These are phyloP conservation scores for Apiotrichum gracile DNA, from an alignment of 1,284 basidiomycete species.

Conservation along the genomic window DNA sequence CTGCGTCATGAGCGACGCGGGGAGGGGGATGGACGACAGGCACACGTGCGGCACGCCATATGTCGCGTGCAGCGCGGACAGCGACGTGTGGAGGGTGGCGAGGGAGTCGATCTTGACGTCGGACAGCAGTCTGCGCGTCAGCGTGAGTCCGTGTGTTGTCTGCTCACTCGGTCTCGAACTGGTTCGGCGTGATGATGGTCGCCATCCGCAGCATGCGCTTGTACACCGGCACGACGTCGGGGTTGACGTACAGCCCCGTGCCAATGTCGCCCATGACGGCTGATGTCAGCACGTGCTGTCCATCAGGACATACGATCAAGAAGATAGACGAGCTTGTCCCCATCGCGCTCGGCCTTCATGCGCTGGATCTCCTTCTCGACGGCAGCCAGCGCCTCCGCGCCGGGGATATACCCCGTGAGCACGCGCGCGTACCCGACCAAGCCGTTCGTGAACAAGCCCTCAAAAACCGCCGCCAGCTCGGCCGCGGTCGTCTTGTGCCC, in stretches of 20 bases:
- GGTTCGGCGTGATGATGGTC: conserved; percentile 93
- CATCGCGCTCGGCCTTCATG: conserved; percentile 37
- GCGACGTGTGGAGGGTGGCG: conserved; percentile 60
- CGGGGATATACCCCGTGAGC: conserved; percentile 85
- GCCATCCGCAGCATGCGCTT: conserved; percentile 68
- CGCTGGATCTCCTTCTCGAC: conserved; percentile 60
- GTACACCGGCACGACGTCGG: conserved; percentile 85
- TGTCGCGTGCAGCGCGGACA: conserved; percentile 66
- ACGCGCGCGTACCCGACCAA: conserved; percentile 60
- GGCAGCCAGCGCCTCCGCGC: conserved; percentile 66
- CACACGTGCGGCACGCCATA: conserved; percentile 79
- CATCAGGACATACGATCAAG: conserved; percentile 67
- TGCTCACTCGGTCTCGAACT: conserved; percentile 93
- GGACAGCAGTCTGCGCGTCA: conserved; percentile 60
- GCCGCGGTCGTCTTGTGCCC: conserved; percentile 66
- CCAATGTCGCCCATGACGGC: conserved; percentile 88
- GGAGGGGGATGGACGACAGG: conserved; percentile 72
- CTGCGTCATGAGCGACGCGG: conserved; percentile 25
- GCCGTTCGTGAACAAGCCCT: conserved; percentile 61
- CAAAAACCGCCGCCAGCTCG: conserved; percentile 64
- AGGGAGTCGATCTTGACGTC: conserved; percentile 62
- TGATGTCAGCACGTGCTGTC: conserved; percentile 28
- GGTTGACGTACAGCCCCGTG: conserved; percentile 71
- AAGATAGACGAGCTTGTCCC: conserved; percentile 70
- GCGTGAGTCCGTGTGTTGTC: background rate